Percentiles rank a stretch among this genome's conserved stretches.
Conservation (phyloP, 2,329 filamentous ascomycete genomes). For the Botrytis porri region DNA sequence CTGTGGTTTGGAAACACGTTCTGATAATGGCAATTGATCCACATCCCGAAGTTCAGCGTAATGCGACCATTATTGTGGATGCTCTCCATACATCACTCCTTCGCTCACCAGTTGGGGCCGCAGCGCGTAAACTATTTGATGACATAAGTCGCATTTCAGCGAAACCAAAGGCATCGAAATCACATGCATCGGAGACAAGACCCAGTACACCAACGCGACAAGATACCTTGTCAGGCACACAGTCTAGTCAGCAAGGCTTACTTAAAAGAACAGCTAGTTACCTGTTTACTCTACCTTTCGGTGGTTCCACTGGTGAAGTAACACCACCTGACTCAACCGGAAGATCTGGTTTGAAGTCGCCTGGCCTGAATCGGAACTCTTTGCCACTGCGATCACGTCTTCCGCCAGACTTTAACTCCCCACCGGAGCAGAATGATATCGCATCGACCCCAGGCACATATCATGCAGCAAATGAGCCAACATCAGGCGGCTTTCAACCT, state of each 20-base stretch:
- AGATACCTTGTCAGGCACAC: slow-evolving; percentile 38
- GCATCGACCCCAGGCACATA: slow-evolving; percentile 66
- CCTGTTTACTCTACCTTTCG: slow-evolving; percentile 56
- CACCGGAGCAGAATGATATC: slow-evolving; percentile 74
- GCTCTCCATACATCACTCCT: slow-evolving; percentile 76
- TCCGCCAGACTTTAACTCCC: slow-evolving; percentile 56
- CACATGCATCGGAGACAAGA: slow-evolving; percentile 28
- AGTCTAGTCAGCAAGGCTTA: slow-evolving; percentile 54
- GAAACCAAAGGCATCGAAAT: slow-evolving; percentile 44
- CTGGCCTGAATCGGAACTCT: slow-evolving; percentile 30
- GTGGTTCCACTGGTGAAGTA: slow-evolving; percentile 36
- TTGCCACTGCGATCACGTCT: slow-evolving; percentile 43
- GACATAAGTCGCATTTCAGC: slow-evolving; percentile 60
- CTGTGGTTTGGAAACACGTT: slow-evolving; percentile 90
- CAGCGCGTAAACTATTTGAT: slow-evolving; percentile 69
- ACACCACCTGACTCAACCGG: slow-evolving; percentile 29
- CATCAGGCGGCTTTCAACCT: slow-evolving; percentile 70
- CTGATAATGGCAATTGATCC: slow-evolving; percentile 90
- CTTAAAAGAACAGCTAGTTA: slow-evolving; percentile 63
- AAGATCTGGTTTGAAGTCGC: slow-evolving; percentile 31
- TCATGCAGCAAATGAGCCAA: slow-evolving; percentile 71
- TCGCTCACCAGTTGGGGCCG: slow-evolving; percentile 69
- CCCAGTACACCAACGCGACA: slow-evolving; percentile 37
- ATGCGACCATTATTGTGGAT: slow-evolving; percentile 82
- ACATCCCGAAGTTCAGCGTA: slow-evolving; percentile 85